Evolutionary conservation across 352 stramenopile species (phyloP).

Genomic region (Vaucheria bursata): DNA sequence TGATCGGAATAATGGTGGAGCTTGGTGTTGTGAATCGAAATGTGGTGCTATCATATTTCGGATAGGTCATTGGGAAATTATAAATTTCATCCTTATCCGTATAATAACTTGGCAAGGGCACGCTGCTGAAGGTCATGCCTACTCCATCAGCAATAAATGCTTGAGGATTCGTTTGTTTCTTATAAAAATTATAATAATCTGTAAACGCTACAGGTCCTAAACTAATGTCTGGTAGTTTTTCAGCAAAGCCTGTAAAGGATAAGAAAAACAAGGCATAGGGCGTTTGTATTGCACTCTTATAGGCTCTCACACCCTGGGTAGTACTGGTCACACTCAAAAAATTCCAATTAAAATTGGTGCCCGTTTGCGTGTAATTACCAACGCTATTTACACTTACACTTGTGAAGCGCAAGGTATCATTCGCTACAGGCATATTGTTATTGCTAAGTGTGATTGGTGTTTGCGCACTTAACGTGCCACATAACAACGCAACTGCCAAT

Average conservation of each 20-base stretch:
- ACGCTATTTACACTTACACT: background rate
- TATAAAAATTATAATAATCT: constrained; percentile 2
- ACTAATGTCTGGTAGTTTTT: background rate
- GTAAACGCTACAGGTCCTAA: background rate
- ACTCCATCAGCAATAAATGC: constrained; percentile 1
- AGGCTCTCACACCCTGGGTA: background rate
- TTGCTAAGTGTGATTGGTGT: background rate
- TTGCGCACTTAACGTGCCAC: background rate
- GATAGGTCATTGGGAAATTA: background rate
- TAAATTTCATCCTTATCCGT: background rate
- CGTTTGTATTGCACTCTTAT: background rate
- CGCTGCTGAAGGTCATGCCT: background rate
- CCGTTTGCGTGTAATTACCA: constrained; percentile 2
- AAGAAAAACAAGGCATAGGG: background rate
- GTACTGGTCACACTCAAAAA: background rate
- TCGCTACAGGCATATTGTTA: background rate
- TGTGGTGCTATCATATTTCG: background rate
- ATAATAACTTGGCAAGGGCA: background rate
- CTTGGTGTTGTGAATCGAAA: background rate
- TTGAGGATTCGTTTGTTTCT: background rate
- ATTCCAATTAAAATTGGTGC: background rate
- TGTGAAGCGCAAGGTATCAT: background rate
- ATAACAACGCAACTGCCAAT: too few species aligned
- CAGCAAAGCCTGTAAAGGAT: background rate
- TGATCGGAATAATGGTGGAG: background rate